A percentile compares a stretch with the other conserved stretches of the same genome.
Evolutionary conservation across 192 early-diverging fungal species (phyloP).

Genomic region (Fimicolochytrium jonesii): DNA sequence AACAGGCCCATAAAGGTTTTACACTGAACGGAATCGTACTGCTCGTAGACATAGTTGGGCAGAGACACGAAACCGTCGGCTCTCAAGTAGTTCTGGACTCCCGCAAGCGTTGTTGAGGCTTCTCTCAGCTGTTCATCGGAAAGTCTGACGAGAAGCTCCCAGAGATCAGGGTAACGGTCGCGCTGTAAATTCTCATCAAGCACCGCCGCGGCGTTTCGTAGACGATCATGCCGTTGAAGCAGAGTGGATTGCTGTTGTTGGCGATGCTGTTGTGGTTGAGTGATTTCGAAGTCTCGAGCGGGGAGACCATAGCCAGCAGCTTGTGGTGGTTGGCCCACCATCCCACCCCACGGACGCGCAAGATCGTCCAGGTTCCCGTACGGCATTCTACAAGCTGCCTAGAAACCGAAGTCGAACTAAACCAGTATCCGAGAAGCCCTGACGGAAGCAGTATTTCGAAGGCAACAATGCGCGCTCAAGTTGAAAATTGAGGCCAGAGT

Average conservation of each 20-base stretch:
- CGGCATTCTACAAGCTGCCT: too few relatives aligned
- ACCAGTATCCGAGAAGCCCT: too few relatives aligned
- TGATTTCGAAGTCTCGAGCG: too few relatives aligned
- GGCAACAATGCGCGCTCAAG: too few relatives aligned
- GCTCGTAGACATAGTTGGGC: slow-evolving; percentile 70
- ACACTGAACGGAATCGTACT: slow-evolving; percentile 72
- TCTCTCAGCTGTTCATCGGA: slow-evolving; percentile 1
- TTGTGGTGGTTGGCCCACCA: too few relatives aligned
- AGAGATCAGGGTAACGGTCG: slow-evolving; percentile 20
- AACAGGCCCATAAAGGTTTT: slow-evolving; percentile 87
- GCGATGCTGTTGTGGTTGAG: too few relatives aligned
- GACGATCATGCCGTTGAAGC: slow-evolving; percentile 4
- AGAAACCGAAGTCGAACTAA: too few relatives aligned
- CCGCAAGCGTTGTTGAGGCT: not conserved
- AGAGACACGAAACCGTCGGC: slow-evolving; percentile 45
- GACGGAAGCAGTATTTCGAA: too few relatives aligned
- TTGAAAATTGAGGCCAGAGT: too few relatives aligned
- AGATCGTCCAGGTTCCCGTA: too few relatives aligned
- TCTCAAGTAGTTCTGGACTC: slow-evolving; percentile 6
- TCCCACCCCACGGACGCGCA: too few relatives aligned
- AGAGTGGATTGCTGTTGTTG: not conserved
- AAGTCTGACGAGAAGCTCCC: not conserved
- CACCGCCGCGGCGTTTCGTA: not conserved
- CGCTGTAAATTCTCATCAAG: slow-evolving; percentile 5
- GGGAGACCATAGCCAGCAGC: too few relatives aligned